Percentiles rank a stretch among this genome's conserved stretches.
Conservation (phyloP, 129 eudicot species). For the Smallanthus sonchifolius region DNA sequence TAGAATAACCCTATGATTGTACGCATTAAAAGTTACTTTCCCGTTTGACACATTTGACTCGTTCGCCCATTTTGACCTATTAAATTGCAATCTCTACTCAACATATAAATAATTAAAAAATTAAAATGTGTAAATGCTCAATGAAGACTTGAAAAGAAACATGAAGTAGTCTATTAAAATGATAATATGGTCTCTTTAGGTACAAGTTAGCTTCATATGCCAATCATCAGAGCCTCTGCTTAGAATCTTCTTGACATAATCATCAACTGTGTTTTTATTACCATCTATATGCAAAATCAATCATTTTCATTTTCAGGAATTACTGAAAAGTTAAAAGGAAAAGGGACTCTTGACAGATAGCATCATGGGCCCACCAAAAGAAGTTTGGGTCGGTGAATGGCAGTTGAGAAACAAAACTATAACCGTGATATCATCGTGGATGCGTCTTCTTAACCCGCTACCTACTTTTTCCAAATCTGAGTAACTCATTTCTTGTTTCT, state of each 20-base stretch:
- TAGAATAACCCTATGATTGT: too few species aligned
- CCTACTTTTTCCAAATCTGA: slow-evolving; percentile 56
- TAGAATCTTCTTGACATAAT: slow-evolving; percentile 52
- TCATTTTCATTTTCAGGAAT: slow-evolving; percentile 6
- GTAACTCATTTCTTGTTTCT: slow-evolving; percentile 67
- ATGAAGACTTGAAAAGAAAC: background rate
- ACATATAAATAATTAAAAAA: too few species aligned
- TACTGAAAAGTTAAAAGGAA: background rate
- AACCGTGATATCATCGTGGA: slow-evolving; percentile 76
- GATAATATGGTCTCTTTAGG: background rate
- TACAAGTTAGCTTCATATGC: slow-evolving; percentile 49
- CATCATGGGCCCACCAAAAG: slow-evolving; percentile 33
- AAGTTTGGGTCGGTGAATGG: slow-evolving; percentile 39
- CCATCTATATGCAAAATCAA: background rate
- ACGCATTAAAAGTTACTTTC: too few species aligned
- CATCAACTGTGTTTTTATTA: slow-evolving; percentile 40
- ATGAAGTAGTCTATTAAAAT: background rate
- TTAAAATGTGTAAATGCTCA: too few species aligned
- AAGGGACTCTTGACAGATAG: slow-evolving; percentile 38
- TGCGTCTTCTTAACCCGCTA: slow-evolving; percentile 54
- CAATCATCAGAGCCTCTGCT: slow-evolving; percentile 31
- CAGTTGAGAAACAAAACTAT: slow-evolving; percentile 59
- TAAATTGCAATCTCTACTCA: too few species aligned
- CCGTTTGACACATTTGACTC: too few species aligned
- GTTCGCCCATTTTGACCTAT: too few species aligned